These are phyloP conservation scores for Ceriops decandra DNA, from an alignment of 345 rosid genomes.

Conservation along the genomic window DNA sequence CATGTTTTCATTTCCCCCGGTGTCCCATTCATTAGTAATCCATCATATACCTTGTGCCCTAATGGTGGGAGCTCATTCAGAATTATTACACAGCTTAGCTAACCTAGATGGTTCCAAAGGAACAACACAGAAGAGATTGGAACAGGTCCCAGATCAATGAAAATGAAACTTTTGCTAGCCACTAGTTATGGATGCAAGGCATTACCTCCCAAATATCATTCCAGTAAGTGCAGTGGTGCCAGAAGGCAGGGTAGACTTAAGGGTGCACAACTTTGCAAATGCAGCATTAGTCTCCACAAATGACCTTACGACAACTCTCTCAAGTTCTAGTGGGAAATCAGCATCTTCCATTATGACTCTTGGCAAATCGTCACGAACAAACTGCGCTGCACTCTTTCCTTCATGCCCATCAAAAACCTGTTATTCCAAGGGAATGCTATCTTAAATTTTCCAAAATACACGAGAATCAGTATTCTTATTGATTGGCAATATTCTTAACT, in stretches of 20 bases:
- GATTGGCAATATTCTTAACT: too few species aligned
- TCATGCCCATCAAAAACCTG: conserved; percentile 93
- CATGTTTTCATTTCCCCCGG: too few species aligned
- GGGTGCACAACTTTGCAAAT: conserved; percentile 49
- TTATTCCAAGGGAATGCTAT: conserved; percentile 3
- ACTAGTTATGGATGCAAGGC: not conserved
- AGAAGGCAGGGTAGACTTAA: conserved; percentile 47
- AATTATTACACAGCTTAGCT: not conserved
- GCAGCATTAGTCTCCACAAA: conserved; percentile 74
- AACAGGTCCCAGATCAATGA: not conserved
- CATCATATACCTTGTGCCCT: not conserved
- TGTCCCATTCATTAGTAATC: too few species aligned
- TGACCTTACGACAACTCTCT: conserved; percentile 61
- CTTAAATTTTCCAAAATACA: not conserved
- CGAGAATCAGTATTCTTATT: not conserved
- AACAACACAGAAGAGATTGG: not conserved
- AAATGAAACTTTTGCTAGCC: not conserved
- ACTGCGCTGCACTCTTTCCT: conserved; percentile 68
- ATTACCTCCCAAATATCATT: conserved; percentile 69
- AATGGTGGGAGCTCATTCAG: not conserved
- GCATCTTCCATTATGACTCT: conserved; percentile 74
- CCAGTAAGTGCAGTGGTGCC: conserved; percentile 91
- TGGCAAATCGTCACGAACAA: conserved; percentile 73
- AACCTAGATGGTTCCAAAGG: not conserved
- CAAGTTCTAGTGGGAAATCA: conserved; percentile 64